Conservation (phyloP, 1,284 basidiomycete genomes). For the Austroboletus rostrupii region DNA sequence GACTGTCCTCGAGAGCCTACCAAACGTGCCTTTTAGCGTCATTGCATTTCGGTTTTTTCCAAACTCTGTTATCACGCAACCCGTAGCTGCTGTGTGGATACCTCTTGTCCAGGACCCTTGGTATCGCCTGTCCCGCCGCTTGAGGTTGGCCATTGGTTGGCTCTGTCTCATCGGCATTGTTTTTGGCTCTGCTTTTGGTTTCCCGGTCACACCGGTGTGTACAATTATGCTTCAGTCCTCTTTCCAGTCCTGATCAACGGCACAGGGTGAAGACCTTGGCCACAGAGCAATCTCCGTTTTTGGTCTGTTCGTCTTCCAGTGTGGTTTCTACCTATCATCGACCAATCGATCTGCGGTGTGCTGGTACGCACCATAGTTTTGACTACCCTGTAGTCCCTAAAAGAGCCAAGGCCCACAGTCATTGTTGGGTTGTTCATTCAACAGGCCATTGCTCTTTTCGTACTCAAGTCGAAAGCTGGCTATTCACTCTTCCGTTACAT, state of each 20-base stretch:
- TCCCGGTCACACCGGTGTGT: constrained; percentile 55
- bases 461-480: constrained; percentile 77
- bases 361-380: constrained; percentile 43
- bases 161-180: constrained; percentile 68
- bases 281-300: constrained; percentile 80
- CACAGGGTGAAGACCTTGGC: constrained; percentile 62
- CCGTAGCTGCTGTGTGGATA: constrained; percentile 63
- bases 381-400: constrained; percentile 4
- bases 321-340: constrained; percentile 64
- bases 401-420: constrained; percentile 62
- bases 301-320: constrained; percentile 75
- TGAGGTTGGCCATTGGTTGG: constrained; percentile 68
- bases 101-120: constrained; percentile 65
- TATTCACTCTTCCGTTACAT: constrained; percentile 81
- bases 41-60: constrained; percentile 81
- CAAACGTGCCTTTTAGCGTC: constrained; percentile 40
- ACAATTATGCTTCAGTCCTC: background rate
- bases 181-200: constrained; percentile 81
- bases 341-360: constrained; percentile 57
- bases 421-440: constrained; percentile 83
- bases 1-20: background rate
- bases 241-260: constrained; percentile 5
- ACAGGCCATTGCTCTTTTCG: constrained; percentile 81
- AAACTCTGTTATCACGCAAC: constrained; percentile 59
- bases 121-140: constrained; percentile 56